These are phyloP conservation scores for Cladophialophora yegresii DNA, from an alignment of 2,329 filamentous ascomycete species.

Conservation along the genomic window DNA sequence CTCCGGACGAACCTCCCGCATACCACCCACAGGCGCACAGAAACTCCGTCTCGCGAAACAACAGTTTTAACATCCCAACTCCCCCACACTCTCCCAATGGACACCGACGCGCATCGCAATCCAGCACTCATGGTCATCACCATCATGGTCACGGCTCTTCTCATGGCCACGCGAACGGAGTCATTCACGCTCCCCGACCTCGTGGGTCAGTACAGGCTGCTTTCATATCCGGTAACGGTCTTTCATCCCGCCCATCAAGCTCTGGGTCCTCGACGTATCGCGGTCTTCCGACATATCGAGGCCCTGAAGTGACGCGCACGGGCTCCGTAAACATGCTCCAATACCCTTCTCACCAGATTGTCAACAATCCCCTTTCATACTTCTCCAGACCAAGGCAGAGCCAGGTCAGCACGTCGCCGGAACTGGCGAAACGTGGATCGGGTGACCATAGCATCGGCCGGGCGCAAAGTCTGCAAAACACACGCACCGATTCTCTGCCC, in stretches of 20 bases:
- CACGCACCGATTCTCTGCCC: constrained; percentile 24
- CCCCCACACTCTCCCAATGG: constrained; percentile 29
- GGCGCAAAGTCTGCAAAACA: constrained; percentile 20
- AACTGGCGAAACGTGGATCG: constrained; percentile 20
- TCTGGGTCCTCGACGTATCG: constrained; percentile 34
- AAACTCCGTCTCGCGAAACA: constrained; percentile 21
- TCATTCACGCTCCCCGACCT: constrained; percentile 33
- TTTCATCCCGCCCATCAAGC: constrained; percentile 33
- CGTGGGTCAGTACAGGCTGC: constrained; percentile 30
- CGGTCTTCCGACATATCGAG: constrained; percentile 32
- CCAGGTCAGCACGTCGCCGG: constrained; percentile 31
- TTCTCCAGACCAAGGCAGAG: constrained; percentile 36
- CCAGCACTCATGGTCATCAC: constrained; percentile 27
- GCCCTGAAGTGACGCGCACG: constrained; percentile 36
- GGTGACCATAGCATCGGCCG: constrained; percentile 16
- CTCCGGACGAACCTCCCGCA: constrained; percentile 25
- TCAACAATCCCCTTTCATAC: constrained; percentile 35
- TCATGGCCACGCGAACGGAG: constrained; percentile 19
- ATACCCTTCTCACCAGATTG: constrained; percentile 32
- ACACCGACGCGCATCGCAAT: constrained; percentile 28
- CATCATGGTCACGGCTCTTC: constrained; percentile 2
- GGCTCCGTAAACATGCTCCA: constrained; percentile 36
- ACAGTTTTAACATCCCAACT: constrained; percentile 28
- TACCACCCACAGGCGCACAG: constrained; percentile 14
- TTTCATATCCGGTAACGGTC: constrained; percentile 26